These are phyloP conservation scores for Amanita rimosa DNA, from an alignment of 768 basidiomycete genomes.

Conservation along the genomic window DNA sequence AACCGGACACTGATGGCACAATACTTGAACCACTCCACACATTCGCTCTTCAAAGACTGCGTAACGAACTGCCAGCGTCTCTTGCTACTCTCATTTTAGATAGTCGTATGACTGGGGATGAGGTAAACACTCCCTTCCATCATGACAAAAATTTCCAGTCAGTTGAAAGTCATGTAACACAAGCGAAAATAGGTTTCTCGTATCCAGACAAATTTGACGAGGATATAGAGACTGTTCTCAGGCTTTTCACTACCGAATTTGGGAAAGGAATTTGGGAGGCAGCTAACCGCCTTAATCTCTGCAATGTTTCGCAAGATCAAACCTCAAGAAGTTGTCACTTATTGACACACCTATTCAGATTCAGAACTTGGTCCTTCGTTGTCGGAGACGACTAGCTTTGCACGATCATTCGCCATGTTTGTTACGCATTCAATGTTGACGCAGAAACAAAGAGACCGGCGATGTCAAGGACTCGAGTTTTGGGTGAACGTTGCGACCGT, in stretches of 20 bases:
- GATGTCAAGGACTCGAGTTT: constrained; percentile 23
- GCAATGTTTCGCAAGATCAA: constrained; percentile 26
- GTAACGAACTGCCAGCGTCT: constrained; percentile 17
- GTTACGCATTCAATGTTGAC: constrained; percentile 24
- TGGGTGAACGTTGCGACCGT: constrained; percentile 37
- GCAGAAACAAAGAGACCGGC: constrained; percentile 9
- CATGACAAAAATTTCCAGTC: not conserved
- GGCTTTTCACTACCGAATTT: constrained; percentile 19
- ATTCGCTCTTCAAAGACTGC: constrained; percentile 15
- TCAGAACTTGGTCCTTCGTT: constrained; percentile 1
- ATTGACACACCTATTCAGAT: constrained; percentile 18
- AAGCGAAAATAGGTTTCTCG: constrained; percentile 12
- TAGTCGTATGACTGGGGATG: constrained; percentile 5
- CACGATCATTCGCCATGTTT: constrained; percentile 26
- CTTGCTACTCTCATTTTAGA: constrained; percentile 10
- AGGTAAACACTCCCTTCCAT: constrained; percentile 1
- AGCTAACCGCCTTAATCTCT: constrained; percentile 29
- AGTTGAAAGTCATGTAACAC: not conserved
- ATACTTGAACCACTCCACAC: constrained; percentile 20
- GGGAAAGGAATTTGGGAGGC: constrained; percentile 33
- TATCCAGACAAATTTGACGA: constrained; percentile 16
- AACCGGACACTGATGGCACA: constrained; percentile 34
- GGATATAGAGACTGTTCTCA: constrained; percentile 14
- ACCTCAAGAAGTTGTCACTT: constrained; percentile 29
- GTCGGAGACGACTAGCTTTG: constrained; percentile 20